Base-by-base conservation (phyloP, 148 eudicot genomes). In the Drosera capensis region DNA sequence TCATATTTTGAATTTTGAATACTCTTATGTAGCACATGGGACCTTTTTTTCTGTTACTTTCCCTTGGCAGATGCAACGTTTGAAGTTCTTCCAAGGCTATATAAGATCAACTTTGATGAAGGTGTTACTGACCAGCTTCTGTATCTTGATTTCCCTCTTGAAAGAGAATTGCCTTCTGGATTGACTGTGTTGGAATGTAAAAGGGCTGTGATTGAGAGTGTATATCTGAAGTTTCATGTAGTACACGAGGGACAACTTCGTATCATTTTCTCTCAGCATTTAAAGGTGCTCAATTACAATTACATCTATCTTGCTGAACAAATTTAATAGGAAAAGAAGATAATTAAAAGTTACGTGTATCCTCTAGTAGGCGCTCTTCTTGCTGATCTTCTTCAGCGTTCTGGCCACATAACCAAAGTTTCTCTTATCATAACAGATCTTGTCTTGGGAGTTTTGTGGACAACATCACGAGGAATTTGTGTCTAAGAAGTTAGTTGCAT, bases 361-460 rank as follows among this genome's bases (percentile, higher is more conserved):
- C 7, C 28, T 37, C 40, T 8, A 14, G 3, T 37, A 0, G 40
- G 16, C 20, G 22, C 21, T 49, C 19, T 5, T 44, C 9, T 23
- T 43, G 43, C 36, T 15, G 39, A 42, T 51, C 25, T 20, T 13
- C 17, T 37, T 14, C 35, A 37, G 43, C 4, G 20, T 55, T 38
- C 13, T 29, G 31, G 7, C 31, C 11, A 5, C 11, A 28, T 5
- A 5, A 28, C 31, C 31, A 11, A 28, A 5, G 9, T 34, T 11
- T 34, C n/a, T 23, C 8, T 25, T 25, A 23, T 38, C 16, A 14
- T 45, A 30, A 48, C 46, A 84, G 94, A 84, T 84, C 26, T 37
- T 59, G 37, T 64, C 71, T 20, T 83, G 94, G 94, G 74, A 68
- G 45, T 83, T 79, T 45, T 83, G 94, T 51, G 62, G 74, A 1